These are phyloP conservation scores for Sporobolomyces phaffii DNA, from an alignment of 768 basidiomycete genomes.

Conservation along the genomic window DNA sequence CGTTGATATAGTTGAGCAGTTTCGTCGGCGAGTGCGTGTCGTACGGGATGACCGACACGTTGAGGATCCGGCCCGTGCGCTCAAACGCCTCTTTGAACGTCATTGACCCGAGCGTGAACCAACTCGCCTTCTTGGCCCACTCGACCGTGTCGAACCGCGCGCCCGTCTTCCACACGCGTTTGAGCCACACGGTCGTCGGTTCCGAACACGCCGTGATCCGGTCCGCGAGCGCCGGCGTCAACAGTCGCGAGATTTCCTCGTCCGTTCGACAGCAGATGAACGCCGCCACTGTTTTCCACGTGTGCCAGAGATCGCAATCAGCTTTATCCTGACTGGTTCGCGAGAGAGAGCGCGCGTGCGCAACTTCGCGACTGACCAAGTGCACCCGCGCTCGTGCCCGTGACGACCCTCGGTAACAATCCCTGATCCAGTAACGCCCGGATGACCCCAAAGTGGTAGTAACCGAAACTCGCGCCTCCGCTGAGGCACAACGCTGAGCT, in stretches of 20 bases:
- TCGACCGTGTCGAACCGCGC: conserved; percentile 85
- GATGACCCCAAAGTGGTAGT: conserved; percentile 84
- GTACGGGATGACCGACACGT: conserved; percentile 57
- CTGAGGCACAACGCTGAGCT: conserved; percentile 86
- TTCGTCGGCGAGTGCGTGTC: conserved; percentile 70
- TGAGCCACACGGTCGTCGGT: conserved; percentile 50
- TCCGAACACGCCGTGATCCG: conserved; percentile 62
- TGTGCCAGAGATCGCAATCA: too few relatives aligned
- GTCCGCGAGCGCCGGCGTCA: conserved; percentile 77
- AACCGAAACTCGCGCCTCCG: conserved; percentile 65
- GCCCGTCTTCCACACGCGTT: conserved; percentile 70
- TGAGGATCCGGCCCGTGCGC: conserved; percentile 82
- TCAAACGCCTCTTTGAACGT: conserved; percentile 94
- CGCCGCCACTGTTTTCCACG: conserved; percentile 49
- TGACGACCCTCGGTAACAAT: conserved; percentile 81
- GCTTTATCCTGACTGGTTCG: too few relatives aligned
- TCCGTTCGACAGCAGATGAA: conserved; percentile 82
- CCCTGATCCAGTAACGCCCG: conserved; percentile 83
- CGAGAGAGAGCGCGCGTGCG: too few relatives aligned
- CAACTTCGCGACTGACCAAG: too few relatives aligned
- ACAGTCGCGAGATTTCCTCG: conserved; percentile 67
- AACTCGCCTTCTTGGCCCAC: conserved; percentile 85
- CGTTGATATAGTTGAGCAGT: conserved; percentile 86
- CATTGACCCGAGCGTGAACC: conserved; percentile 66
- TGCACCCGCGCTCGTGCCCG: conserved; percentile 90